Evolutionary conservation across 768 basidiomycete species (phyloP).

Genomic region (Lanmaoa rubissima): DNA sequence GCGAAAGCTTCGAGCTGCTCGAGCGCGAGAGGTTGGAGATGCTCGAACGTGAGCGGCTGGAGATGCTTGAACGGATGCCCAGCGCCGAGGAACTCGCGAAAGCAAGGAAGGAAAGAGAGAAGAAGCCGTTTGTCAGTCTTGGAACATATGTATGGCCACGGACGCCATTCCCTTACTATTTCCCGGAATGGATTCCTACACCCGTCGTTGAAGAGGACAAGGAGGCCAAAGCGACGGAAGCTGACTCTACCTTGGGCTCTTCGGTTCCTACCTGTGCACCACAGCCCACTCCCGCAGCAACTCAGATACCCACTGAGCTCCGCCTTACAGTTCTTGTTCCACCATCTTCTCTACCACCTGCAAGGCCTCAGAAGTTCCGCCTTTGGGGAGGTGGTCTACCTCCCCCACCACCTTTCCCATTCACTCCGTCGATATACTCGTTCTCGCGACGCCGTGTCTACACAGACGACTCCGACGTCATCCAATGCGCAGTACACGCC

Average conservation of each 20-base stretch:
- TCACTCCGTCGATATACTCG: conserved; percentile 22
- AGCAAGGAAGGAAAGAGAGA: conserved; percentile 29
- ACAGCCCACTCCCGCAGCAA: conserved; percentile 7
- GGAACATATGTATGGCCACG: conserved; percentile 32
- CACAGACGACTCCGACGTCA: conserved; percentile 75
- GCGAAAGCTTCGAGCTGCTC: conserved; percentile 28
- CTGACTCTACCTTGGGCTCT: conserved; percentile 31
- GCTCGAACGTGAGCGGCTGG: conserved; percentile 31
- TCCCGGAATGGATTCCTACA: conserved; percentile 33
- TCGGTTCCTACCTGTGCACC: conserved; percentile 16
- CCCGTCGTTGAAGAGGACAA: conserved; percentile 27
- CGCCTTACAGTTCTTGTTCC: conserved; percentile 58
- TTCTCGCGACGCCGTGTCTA: conserved; percentile 55
- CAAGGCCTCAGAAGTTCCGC: conserved; percentile 51
- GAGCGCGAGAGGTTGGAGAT: conserved; percentile 31
- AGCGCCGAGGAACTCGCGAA: conserved; percentile 34
- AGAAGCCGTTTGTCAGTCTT: conserved; percentile 29
- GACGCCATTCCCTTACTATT: conserved; percentile 34
- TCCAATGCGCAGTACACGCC: conserved; percentile 66
- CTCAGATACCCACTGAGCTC: conserved; percentile 29
- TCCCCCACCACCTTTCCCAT: conserved; percentile 39
- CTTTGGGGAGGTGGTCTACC: conserved; percentile 69
- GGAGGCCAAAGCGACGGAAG: conserved; percentile 17
- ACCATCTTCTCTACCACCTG: conserved; percentile 51
- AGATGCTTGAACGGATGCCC: conserved; percentile 32